phyloP scores from a whole-genome alignment of 164 flowering plant species.

The Berberis vulgaris region DNA sequence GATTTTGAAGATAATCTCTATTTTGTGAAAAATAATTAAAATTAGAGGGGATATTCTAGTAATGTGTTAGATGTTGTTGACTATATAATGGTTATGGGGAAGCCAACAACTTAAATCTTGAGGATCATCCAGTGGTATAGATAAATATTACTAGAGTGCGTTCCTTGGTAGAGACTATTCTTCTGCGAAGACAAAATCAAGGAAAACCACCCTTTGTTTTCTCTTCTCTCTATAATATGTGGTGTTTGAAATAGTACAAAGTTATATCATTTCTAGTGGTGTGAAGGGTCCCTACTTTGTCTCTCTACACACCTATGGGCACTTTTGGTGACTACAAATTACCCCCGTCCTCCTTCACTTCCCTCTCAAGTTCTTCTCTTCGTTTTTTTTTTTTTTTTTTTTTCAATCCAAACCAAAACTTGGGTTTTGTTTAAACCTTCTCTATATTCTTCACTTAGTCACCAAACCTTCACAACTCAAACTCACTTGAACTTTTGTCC shows the following conservation, averaged over 20 bases:
- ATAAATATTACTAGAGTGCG: background rate
- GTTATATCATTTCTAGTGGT: conserved; percentile 7
- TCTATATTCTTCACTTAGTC: background rate
- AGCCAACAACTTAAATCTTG: background rate
- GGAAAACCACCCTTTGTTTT: conserved; percentile 4
- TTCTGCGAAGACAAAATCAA: background rate
- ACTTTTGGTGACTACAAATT: conserved; percentile 14
- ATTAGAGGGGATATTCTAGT: no score
- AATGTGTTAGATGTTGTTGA: background rate
- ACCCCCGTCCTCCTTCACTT: conserved; percentile 4
- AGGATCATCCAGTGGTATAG: background rate
- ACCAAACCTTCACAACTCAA: background rate
- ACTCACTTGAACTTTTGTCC: background rate
- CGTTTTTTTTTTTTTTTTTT: background rate
- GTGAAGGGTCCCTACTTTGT: background rate
- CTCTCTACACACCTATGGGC: background rate
- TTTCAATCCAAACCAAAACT: background rate
- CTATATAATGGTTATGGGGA: background rate
- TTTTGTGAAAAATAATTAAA: no score
- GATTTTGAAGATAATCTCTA: no score
- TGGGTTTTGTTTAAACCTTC: background rate
- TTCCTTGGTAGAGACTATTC: background rate
- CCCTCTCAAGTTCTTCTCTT: conserved; percentile 1
- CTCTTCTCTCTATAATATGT: conserved; percentile 4
- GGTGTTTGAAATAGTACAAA: background rate